These are phyloP conservation scores for Ustilago hordei DNA, from an alignment of 1,284 basidiomycete genomes.

Conservation along the genomic window DNA sequence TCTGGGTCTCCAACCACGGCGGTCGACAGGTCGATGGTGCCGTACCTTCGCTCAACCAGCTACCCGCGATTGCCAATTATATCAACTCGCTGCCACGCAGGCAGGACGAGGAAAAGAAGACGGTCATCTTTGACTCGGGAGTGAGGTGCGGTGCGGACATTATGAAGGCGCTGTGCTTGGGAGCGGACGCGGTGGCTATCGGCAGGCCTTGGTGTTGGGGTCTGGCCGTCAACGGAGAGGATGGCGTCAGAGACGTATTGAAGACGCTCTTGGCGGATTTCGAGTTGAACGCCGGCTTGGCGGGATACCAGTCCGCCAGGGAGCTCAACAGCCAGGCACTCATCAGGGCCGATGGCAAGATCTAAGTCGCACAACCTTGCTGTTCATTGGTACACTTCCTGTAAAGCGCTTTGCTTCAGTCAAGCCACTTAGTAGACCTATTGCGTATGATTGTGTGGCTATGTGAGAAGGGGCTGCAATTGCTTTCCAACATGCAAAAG, in stretches of 20 bases:
- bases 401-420: background rate
- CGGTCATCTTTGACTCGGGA: constrained; percentile 63
- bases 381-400: background rate
- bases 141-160: constrained; percentile 61
- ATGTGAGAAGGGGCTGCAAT: constrained; percentile 70
- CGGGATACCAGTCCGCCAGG: constrained; percentile 31
- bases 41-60: constrained; percentile 51
- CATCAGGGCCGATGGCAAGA: constrained; percentile 29
- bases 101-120: constrained; percentile 46
- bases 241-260: constrained; percentile 60
- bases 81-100: constrained; percentile 31
- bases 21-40: constrained; percentile 67
- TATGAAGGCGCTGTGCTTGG: constrained; percentile 62
- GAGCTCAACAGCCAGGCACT: constrained; percentile 30
- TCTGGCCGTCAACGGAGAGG: constrained; percentile 56
- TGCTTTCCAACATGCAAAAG: constrained; percentile 75
- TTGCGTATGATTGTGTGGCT: background rate
- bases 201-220: constrained; percentile 65
- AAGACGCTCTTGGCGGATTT: constrained; percentile 60
- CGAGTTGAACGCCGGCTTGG: constrained; percentile 46
- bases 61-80: constrained; percentile 52
- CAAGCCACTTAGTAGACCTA: background rate
- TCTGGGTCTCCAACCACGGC: constrained; percentile 67
- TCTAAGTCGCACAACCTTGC: constrained; percentile 7
- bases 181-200: constrained; percentile 63